Base-by-base conservation (phyloP, 768 basidiomycete genomes). In the Collybia sp. region DNA sequence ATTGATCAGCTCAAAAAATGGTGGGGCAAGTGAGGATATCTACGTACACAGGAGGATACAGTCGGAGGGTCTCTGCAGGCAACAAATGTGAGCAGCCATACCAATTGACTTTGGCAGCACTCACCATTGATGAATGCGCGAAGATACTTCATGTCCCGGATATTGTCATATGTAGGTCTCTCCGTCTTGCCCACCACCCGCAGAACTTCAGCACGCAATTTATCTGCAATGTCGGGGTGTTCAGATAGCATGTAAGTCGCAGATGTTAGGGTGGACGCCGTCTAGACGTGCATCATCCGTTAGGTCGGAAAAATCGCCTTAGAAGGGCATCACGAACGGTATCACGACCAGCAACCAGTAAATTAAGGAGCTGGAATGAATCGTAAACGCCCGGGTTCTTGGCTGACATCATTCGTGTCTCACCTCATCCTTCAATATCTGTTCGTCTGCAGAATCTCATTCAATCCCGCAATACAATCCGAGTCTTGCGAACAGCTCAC, bases 111-210 rank as follows among this genome's bases (percentile, higher is more conserved):
- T 30, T 12, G 4, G 17, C 17, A 37, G 13, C 5, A 39, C 56
- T 32, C 36, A 77, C 69, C 72, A 56, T 83, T 82, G 43, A 82
- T 69, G 46, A 80, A 69, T 3, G 79, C 80, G 33, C 78, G 58
- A 46, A 82, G 59, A 52, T 76, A 84, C 47, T 78, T 79, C 77
- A 82, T 75, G 12, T 72, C 69, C 31, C 75, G 65, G 50, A 83
- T 68, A 40, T 79, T 71, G 32, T 80, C 79, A 51, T 75, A 76
- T 1, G 77, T 75, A 0, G 81, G 81, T 2, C 68, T 50, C 10
- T 67, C 57, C 2, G 53, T 61, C 5, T 64, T 56, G 0, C 80
- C 80, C n/a, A 82, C 67, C 12, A 64, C 61, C 9, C 60, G 58
- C 3, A 75, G 46, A n/a, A 83, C 68, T 54, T 84, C 82, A 20